These are phyloP conservation scores for Xerocomus spinulosus DNA, from an alignment of 768 basidiomycete genomes.

Conservation along the genomic window DNA sequence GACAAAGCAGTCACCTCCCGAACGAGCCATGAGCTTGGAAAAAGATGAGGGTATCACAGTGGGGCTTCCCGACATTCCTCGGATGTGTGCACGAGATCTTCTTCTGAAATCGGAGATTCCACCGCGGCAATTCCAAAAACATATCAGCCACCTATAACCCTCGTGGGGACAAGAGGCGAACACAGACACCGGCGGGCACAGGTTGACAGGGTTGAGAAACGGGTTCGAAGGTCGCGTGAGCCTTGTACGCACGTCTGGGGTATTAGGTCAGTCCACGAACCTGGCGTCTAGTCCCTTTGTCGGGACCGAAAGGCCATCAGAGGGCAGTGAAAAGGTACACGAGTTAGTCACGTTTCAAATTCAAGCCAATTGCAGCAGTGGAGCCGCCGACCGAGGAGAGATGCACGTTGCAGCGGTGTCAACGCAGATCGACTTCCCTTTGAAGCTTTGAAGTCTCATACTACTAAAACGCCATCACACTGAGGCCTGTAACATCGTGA, in stretches of 20 bases:
- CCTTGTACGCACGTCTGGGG: not conserved
- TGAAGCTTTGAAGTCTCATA: not conserved
- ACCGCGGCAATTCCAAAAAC: slow-evolving; percentile 1
- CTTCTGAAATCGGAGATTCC: not conserved
- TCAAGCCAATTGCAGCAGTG: not conserved
- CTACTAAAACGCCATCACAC: not conserved
- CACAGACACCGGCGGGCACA: slow-evolving; percentile 10
- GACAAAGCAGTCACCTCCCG: not conserved
- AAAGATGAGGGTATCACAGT: not conserved
- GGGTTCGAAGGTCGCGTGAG: not conserved
- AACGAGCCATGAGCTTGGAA: not conserved
- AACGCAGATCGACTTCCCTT: not conserved
- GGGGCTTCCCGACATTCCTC: not conserved
- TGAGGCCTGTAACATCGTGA: not conserved
- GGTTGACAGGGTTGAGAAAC: not conserved
- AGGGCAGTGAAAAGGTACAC: not conserved
- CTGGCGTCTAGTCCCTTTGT: too few species aligned
- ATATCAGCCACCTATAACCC: not conserved
- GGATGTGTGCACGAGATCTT: slow-evolving; percentile 1
- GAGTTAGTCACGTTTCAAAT: not conserved
- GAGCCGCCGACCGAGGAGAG: not conserved
- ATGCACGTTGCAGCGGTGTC: not conserved
- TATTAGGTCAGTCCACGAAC: not conserved
- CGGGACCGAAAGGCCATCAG: not conserved
- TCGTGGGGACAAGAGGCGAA: slow-evolving; percentile 1